These are phyloP conservation scores for Globisporangium apiculatum DNA, from an alignment of 352 stramenopile genomes.

Conservation along the genomic window DNA sequence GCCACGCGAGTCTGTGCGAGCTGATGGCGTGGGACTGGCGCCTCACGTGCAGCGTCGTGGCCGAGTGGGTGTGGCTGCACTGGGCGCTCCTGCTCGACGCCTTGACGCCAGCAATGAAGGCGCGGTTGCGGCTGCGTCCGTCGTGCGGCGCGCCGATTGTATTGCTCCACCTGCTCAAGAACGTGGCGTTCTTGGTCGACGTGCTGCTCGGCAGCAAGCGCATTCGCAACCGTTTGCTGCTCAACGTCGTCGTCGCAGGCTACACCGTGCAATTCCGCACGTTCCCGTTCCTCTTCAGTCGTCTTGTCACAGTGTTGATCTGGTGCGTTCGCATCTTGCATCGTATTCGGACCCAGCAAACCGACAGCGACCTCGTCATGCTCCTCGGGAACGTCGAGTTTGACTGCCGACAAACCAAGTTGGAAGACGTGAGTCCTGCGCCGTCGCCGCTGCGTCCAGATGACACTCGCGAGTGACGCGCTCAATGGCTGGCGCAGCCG, in stretches of 20 bases:
- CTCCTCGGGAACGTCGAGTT: slow-evolving; percentile 9
- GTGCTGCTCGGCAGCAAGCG: background rate
- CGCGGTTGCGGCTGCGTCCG: background rate
- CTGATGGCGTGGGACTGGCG: background rate
- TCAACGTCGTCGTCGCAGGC: background rate
- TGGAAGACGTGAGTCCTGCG: background rate
- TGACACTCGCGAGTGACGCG: too few relatives aligned
- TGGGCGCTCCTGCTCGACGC: slow-evolving; percentile 6
- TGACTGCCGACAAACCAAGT: background rate
- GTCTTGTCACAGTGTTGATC: background rate
- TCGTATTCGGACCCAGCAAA: background rate
- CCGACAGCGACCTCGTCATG: slow-evolving; percentile 3
- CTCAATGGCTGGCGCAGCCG: too few relatives aligned
- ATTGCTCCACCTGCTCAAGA: background rate
- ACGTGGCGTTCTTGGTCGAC: background rate
- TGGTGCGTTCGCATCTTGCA: slow-evolving; percentile 7
- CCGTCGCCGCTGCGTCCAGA: too few relatives aligned
- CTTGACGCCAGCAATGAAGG: slow-evolving; percentile 1
- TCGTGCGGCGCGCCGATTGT: background rate
- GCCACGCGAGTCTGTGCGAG: background rate
- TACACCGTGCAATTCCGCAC: background rate
- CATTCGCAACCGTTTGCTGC: slow-evolving; percentile 1
- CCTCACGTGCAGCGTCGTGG: background rate
- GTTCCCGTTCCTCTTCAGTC: slow-evolving; percentile 9
- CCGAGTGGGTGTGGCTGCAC: background rate